These are phyloP conservation scores for Leishmania turanica DNA, from an alignment of 208 protist genomes.

Conservation along the genomic window DNA sequence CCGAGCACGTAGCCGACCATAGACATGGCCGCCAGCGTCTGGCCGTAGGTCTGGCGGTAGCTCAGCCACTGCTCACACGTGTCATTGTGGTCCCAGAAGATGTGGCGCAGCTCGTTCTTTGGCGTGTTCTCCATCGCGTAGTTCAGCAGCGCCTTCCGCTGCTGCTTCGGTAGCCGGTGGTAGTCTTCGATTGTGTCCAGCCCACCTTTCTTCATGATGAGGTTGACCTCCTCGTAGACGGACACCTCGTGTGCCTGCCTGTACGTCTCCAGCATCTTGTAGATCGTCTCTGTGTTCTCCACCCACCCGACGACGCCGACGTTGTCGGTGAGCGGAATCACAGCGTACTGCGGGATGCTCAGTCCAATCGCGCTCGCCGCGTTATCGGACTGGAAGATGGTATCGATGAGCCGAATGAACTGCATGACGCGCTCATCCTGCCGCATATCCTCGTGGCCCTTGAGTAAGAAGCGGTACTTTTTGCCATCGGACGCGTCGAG, in stretches of 20 bases:
- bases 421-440: conserved; percentile 99
- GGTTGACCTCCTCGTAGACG: conserved; percentile 88
- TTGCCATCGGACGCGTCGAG: conserved; percentile 96
- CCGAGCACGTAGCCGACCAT: conserved; percentile 99
- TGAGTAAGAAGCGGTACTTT: conserved; percentile 98
- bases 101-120: conserved; percentile 95
- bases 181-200: conserved; percentile 87
- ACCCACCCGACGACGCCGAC: conserved; percentile 99
- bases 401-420: conserved; percentile 99
- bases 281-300: conserved; percentile 97
- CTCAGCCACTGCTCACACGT: conserved; percentile 99
- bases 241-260: conserved; percentile 68
- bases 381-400: conserved; percentile 94
- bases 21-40: conserved; percentile 99
- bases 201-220: conserved; percentile 74
- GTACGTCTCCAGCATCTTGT: conserved; percentile 89
- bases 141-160: conserved; percentile 90
- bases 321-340: conserved; percentile 99
- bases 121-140: conserved; percentile 94
- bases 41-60: conserved; percentile 98
- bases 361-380: conserved; percentile 87
- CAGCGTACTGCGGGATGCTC: conserved; percentile 95
- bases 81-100: conserved; percentile 97
- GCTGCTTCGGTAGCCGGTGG: conserved; percentile 72
- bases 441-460: conserved; percentile 98